Evolutionary conservation across 2,329 filamentous ascomycete species (phyloP).

Genomic region (Sporothrix mexicana): DNA sequence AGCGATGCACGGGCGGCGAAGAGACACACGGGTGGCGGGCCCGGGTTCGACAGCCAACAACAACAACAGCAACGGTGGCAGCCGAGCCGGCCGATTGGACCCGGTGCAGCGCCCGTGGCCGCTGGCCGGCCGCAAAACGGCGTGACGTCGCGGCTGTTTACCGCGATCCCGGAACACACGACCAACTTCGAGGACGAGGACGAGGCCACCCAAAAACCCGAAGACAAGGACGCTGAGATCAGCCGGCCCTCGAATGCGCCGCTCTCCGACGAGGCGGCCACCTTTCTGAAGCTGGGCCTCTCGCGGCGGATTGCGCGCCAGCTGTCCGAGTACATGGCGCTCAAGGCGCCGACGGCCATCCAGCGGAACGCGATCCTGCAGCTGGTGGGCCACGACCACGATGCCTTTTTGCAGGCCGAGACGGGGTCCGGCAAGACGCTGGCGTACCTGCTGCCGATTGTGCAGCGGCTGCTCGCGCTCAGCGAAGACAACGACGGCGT

Average conservation of each 20-base stretch:
- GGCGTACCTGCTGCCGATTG: constrained; percentile 90
- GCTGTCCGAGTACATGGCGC: constrained; percentile 79
- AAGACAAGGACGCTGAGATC: constrained; percentile 57
- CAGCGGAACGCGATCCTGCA: constrained; percentile 88
- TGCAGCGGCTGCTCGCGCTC: constrained; percentile 83
- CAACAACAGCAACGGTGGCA: constrained; percentile 26
- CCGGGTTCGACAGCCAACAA: constrained; percentile 4
- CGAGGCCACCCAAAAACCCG: constrained; percentile 44
- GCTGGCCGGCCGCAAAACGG: constrained; percentile 33
- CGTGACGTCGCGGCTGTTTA: constrained; percentile 90
- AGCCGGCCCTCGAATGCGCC: constrained; percentile 86
- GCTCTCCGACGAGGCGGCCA: constrained; percentile 79
- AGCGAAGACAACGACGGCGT: constrained; percentile 60
- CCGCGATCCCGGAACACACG: constrained; percentile 79
- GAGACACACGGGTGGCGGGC: constrained; percentile 33
- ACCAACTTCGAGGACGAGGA: constrained; percentile 59
- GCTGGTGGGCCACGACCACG: constrained; percentile 77
- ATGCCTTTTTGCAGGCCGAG: constrained; percentile 96
- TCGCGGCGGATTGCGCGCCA: constrained; percentile 81
- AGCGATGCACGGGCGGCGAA: constrained; percentile 34
- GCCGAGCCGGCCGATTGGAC: constrained; percentile 17
- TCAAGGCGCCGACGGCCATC: constrained; percentile 92
- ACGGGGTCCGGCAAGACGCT: constrained; percentile 97
- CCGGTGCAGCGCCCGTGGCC: constrained; percentile 48
- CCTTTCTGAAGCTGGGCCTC: constrained; percentile 84